Conservation (phyloP, 2,329 filamentous ascomycete species). For the Fusarium sp. region DNA sequence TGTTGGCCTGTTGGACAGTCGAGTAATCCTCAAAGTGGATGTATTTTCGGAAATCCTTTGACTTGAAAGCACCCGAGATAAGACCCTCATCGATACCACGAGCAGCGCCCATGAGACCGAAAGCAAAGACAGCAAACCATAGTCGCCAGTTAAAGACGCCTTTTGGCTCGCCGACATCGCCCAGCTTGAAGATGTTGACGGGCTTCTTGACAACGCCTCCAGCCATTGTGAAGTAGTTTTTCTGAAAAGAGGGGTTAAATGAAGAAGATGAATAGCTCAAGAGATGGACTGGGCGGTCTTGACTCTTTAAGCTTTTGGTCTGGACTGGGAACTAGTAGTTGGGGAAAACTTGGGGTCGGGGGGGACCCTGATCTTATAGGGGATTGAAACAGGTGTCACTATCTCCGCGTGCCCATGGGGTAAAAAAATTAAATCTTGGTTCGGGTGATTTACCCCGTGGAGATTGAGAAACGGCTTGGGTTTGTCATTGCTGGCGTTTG, state of each 20-base stretch:
- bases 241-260: too few species aligned
- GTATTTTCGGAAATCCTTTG: constrained; percentile 20
- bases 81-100: constrained; percentile 23
- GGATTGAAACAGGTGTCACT: not conserved
- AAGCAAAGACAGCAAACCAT: constrained; percentile 27
- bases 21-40: constrained; percentile 16
- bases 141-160: constrained; percentile 29
- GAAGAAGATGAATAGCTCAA: not conserved
- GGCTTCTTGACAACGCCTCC: constrained; percentile 24
- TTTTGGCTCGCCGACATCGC: constrained; percentile 14
- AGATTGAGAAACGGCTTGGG: constrained; percentile 8
- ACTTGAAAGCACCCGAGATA: constrained; percentile 23
- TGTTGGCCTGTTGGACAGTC: constrained; percentile 14
- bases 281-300: not conserved
- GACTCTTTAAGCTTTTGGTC: constrained; percentile 6
- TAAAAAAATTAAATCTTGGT: not conserved
- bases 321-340: constrained; percentile 2
- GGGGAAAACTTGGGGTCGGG: constrained; percentile 13
- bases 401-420: constrained; percentile 15
- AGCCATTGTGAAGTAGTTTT: not conserved
- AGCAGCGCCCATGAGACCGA: constrained; percentile 18
- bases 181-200: constrained; percentile 26
- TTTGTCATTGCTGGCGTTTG: not conserved
- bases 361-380: constrained; percentile 21
- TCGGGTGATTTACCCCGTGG: constrained; percentile 17